These are phyloP conservation scores for Clohesyomyces aquaticus DNA, from an alignment of 495 filamentous ascomycete species.

Conservation along the genomic window DNA sequence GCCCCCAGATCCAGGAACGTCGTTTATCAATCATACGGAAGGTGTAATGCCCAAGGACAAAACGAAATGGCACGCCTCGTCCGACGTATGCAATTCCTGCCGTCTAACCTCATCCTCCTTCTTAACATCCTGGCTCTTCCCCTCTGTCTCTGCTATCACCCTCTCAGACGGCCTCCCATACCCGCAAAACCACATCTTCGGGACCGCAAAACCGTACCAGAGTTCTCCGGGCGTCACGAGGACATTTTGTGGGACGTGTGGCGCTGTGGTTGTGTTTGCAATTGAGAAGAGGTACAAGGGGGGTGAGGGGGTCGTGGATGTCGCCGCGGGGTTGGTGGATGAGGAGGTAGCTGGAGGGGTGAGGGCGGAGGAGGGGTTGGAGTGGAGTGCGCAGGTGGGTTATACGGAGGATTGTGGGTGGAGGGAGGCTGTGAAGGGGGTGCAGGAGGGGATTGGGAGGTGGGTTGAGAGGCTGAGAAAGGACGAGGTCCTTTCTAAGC, in stretches of 20 bases:
- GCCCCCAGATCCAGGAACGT: conserved; percentile 48
- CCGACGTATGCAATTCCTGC: conserved; percentile 62
- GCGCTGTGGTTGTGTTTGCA: conserved; percentile 69
- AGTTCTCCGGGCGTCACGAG: conserved; percentile 60
- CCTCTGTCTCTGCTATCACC: conserved; percentile 62
- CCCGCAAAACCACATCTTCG: conserved; percentile 51
- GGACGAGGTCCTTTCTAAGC: no score
- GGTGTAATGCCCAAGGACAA: conserved; percentile 19
- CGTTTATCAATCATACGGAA: conserved; percentile 52
- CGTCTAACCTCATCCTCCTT: conserved; percentile 65
- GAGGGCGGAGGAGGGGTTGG: conserved; percentile 61
- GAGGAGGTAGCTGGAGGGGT: conserved; percentile 35
- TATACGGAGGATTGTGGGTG: conserved; percentile 25
- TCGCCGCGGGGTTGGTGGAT: conserved; percentile 63
- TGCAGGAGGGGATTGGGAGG: conserved; percentile 23
- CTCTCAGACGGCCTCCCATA: conserved; percentile 43
- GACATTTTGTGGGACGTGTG: conserved; percentile 67
- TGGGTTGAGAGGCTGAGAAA: not conserved
- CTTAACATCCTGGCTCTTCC: conserved; percentile 68
- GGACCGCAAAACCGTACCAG: conserved; percentile 57
- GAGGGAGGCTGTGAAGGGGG: conserved; percentile 7
- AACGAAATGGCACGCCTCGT: conserved; percentile 52
- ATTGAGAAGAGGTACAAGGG: conserved; percentile 55
- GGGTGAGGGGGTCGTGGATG: conserved; percentile 61
- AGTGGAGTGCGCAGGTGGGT: conserved; percentile 56